Evolutionary conservation across 441 rosid genomes (phyloP).

Genomic region (Hypseocharis bilobata): DNA sequence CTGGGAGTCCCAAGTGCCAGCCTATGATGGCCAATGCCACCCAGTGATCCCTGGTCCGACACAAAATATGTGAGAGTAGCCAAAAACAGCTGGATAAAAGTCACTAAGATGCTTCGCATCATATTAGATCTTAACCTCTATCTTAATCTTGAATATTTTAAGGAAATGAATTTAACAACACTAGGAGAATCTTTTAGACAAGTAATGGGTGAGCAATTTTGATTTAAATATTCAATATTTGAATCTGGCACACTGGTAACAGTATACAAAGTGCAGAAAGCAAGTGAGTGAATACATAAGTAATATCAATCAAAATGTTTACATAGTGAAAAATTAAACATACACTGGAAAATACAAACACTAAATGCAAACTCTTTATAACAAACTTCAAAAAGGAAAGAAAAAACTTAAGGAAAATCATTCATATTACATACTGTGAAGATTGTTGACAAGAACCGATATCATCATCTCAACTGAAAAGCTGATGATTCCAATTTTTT

Average conservation of each 20-base stretch:
- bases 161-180: background rate
- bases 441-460: conserved; percentile 85
- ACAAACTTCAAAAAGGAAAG: conserved; percentile 1
- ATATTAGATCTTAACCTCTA: background rate
- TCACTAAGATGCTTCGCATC: background rate
- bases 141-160: background rate
- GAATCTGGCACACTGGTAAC: background rate
- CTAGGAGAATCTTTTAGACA: background rate
- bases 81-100: background rate
- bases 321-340: background rate
- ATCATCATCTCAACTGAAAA: conserved; percentile 95
- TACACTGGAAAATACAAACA: conserved; percentile 1
- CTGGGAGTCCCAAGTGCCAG: no score
- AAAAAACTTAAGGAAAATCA: conserved; percentile 18
- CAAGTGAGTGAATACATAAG: conserved; percentile 5
- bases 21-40: background rate
- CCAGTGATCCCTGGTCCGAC: background rate
- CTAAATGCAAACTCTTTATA: background rate
- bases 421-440: conserved; percentile 65
- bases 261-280: conserved; percentile 5
- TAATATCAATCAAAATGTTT: background rate
- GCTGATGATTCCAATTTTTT: conserved; percentile 69
- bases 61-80: background rate
- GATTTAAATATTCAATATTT: background rate
- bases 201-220: background rate